Evolutionary conservation across 345 rosid species (phyloP).

Genomic region (Eucalyptus sp.): DNA sequence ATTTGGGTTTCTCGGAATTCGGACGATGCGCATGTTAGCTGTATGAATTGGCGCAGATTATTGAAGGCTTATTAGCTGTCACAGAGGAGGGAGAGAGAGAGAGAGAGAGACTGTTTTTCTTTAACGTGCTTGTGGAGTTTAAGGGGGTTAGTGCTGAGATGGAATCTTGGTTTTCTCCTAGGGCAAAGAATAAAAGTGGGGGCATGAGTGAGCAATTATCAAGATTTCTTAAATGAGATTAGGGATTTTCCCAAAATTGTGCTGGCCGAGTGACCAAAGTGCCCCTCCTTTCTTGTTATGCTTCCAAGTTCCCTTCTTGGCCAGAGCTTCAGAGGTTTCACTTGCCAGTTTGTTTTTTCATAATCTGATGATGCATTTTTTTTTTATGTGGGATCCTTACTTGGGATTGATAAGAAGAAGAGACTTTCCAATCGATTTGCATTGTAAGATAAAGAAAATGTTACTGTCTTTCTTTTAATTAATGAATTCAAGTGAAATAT

Average conservation of each 20-base stretch:
- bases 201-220: background rate
- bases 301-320: accelerated
- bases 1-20: background rate
- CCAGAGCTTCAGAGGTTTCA: background rate
- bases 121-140: background rate
- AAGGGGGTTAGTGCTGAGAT: background rate
- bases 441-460: background rate
- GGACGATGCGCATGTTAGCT: background rate
- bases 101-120: background rate
- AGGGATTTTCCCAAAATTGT: background rate
- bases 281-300: background rate
- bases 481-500: background rate
- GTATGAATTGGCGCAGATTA: background rate
- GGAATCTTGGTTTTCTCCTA: background rate
- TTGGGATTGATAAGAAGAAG: background rate
- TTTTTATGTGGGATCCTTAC: background rate
- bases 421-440: background rate
- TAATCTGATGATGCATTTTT: background rate
- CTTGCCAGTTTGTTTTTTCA: background rate
- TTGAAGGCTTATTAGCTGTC: background rate
- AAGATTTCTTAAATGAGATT: background rate
- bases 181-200: background rate
- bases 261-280: background rate
- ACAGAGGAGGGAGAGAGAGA: background rate
- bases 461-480: background rate